phyloP scores from a whole-genome alignment of 306 rosid genomes.

The Glycine latifolia region DNA sequence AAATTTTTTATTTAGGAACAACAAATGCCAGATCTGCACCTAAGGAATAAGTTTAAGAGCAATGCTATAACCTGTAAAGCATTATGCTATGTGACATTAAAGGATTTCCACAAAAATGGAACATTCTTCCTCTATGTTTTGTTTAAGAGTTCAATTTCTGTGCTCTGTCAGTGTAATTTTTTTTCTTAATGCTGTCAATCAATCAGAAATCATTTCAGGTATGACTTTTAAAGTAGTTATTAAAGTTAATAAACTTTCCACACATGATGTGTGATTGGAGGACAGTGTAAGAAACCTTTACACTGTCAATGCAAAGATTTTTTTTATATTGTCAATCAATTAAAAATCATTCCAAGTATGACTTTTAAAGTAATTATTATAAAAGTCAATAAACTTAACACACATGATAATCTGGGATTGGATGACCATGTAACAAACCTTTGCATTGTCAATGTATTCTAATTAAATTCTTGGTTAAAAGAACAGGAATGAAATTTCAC shows the following conservation, averaged over 20 bases:
- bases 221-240: conserved; percentile 4
- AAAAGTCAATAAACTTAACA: no score
- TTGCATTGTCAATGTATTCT: no score
- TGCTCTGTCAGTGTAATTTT: neutral
- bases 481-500: no score
- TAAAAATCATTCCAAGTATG: neutral
- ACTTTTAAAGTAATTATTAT: no score
- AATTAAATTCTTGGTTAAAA: no score
- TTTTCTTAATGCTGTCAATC: no score
- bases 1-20: conserved; percentile 3
- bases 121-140: conserved; percentile 7
- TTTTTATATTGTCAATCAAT: neutral
- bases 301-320: neutral
- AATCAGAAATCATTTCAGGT: neutral
- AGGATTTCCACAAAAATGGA: conserved; percentile 14
- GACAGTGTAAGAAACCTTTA: neutral
- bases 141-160: neutral
- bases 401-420: no score
- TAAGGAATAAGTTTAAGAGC: neutral
- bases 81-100: neutral
- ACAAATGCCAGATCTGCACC: conserved; percentile 22
- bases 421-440: no score
- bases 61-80: conserved; percentile 25
- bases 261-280: neutral
- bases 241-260: neutral